Conservation (phyloP, 2,329 filamentous ascomycete genomes). For the Talaromyces sp. region DNA sequence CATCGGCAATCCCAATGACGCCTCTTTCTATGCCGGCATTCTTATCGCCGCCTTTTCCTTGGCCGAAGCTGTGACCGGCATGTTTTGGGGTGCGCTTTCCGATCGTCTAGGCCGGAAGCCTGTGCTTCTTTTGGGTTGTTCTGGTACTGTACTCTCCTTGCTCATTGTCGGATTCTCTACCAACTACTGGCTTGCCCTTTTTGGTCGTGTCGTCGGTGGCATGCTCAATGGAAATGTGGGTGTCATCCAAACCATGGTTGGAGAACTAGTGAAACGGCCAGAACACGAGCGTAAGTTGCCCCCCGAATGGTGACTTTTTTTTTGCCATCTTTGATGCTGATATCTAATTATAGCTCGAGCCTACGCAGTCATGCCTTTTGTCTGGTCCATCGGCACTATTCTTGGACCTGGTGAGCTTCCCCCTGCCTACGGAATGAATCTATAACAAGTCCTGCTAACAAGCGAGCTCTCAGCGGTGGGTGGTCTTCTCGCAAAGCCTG, state of each 20-base stretch:
- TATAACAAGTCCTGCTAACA: conserved; percentile 6
- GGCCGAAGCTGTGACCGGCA: conserved; percentile 75
- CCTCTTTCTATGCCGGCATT: conserved; percentile 81
- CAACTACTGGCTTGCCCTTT: conserved; percentile 78
- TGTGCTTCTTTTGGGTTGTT: conserved; percentile 73
- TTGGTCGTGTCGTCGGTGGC: conserved; percentile 72
- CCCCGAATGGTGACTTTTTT: neutral
- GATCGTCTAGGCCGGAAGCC: conserved; percentile 82
- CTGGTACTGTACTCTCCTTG: conserved; percentile 78
- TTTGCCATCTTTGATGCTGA: neutral
- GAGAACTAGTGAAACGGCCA: conserved; percentile 75
- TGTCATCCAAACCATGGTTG: conserved; percentile 89
- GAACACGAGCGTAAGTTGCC: conserved; percentile 73
- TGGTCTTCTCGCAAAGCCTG: conserved; percentile 77
- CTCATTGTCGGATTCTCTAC: conserved; percentile 75
- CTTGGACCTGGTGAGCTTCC: conserved; percentile 58
- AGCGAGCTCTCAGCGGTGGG: conserved; percentile 60
- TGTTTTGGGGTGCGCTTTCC: conserved; percentile 82
- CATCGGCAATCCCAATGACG: conserved; percentile 50
- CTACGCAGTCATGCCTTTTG: conserved; percentile 89
- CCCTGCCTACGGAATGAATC: neutral
- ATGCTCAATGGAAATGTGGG: conserved; percentile 88
- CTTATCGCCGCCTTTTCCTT: conserved; percentile 83
- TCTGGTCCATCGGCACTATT: conserved; percentile 88
- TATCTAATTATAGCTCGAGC: conserved; percentile 58